phyloP scores from a whole-genome alignment of 2,329 filamentous ascomycete genomes.

The Cordyceps cateniannulata region DNA sequence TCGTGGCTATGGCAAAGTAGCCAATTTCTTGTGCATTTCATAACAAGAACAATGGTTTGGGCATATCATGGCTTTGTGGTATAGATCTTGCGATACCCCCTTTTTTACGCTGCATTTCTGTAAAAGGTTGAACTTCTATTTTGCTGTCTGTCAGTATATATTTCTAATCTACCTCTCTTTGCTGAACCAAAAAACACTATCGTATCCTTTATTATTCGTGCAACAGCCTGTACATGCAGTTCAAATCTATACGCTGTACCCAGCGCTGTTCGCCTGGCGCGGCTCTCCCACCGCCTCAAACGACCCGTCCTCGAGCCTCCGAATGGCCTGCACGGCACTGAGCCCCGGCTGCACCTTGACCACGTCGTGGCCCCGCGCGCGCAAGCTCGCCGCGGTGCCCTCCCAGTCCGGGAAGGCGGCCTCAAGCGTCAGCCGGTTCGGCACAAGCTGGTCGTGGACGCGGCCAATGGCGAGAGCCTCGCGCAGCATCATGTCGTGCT shows the following conservation, averaged over 20 bases:
- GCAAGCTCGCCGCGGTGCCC: constrained; percentile 56
- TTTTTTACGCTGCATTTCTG: neutral
- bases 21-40: neutral
- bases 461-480: constrained; percentile 61
- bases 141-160: neutral
- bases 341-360: constrained; percentile 57
- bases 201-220: neutral
- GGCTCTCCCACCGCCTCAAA: constrained; percentile 77
- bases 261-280: constrained; percentile 64
- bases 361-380: constrained; percentile 61
- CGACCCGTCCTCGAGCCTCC: constrained; percentile 52
- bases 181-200: neutral
- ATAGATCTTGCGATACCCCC: constrained; percentile 15
- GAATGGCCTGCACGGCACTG: constrained; percentile 67
- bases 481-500: constrained; percentile 50
- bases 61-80: neutral
- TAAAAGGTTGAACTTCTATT: neutral
- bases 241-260: constrained; percentile 36
- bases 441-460: constrained; percentile 77
- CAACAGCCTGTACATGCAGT: neutral
- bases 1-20: constrained; percentile 46
- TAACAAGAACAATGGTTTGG: neutral
- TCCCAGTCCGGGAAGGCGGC: constrained; percentile 53
- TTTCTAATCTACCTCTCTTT: neutral
- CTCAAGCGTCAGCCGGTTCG: constrained; percentile 63